phyloP scores from a whole-genome alignment of 2,329 filamentous ascomycete genomes.

The Clonostachys rosea region DNA sequence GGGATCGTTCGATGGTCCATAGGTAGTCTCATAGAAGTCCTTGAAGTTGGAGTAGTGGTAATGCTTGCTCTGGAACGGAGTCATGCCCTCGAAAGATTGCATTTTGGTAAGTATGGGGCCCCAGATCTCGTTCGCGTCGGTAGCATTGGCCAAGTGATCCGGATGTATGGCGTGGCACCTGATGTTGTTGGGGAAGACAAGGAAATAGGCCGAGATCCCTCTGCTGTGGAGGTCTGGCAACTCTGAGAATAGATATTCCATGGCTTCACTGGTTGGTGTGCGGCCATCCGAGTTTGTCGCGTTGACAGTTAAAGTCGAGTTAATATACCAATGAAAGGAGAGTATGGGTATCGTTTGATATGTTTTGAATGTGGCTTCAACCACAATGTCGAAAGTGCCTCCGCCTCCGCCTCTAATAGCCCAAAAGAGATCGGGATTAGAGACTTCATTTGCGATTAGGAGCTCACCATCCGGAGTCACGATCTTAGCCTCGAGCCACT shows the following conservation, averaged over 20 bases:
- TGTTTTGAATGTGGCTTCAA: slow-evolving; percentile 23
- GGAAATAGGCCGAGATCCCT: slow-evolving; percentile 6
- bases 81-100: too few species aligned
- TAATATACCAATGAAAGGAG: slow-evolving; percentile 26
- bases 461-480: slow-evolving; percentile 38
- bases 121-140: too few species aligned
- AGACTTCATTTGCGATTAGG: slow-evolving; percentile 28
- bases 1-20: too few species aligned
- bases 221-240: slow-evolving; percentile 20
- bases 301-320: too few species aligned
- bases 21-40: too few species aligned
- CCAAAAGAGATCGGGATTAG: slow-evolving; percentile 43
- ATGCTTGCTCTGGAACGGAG: too few species aligned
- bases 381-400: slow-evolving; percentile 34
- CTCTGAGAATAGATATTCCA: slow-evolving; percentile 1
- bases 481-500: slow-evolving; percentile 43
- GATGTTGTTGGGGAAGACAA: too few species aligned
- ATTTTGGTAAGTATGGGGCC: too few species aligned
- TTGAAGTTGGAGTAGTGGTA: too few species aligned
- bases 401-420: slow-evolving; percentile 40
- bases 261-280: slow-evolving; percentile 14
- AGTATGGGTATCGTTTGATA: slow-evolving; percentile 7
- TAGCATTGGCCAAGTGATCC: too few species aligned
- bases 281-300: too few species aligned
- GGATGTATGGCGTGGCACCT: too few species aligned